Evolutionary conservation across 108 stramenopile genomes (phyloP).

Genomic region (Phaeodactylum tricornutum): DNA sequence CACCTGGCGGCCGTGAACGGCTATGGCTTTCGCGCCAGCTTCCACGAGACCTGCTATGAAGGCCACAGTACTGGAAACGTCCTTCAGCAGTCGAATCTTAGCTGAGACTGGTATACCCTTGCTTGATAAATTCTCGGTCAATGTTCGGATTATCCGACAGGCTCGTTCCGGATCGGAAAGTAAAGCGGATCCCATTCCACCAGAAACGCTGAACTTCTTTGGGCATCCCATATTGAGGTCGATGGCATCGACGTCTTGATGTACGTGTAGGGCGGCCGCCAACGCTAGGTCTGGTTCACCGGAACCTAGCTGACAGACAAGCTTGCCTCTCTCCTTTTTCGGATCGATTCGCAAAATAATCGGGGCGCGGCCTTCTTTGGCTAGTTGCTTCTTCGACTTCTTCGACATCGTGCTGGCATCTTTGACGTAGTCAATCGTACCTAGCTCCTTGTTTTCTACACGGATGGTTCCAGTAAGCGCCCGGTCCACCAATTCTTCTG

Average conservation of each 20-base stretch:
- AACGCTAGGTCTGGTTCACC: conserved; percentile 75
- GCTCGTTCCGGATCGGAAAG: conserved; percentile 66
- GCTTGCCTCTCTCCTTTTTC: conserved; percentile 44
- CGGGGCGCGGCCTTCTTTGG: conserved; percentile 28
- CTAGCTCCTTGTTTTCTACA: conserved; percentile 42
- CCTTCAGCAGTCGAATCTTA: conserved; percentile 89
- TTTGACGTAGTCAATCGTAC: conserved; percentile 84
- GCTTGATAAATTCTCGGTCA: conserved; percentile 28
- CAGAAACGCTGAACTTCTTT: conserved; percentile 85
- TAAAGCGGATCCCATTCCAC: conserved; percentile 93
- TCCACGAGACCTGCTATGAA: conserved; percentile 67
- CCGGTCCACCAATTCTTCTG: conserved; percentile 94
- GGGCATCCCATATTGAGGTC: conserved; percentile 99
- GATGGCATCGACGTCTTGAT: conserved; percentile 77
- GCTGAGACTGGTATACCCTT: conserved; percentile 59
- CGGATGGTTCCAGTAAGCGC: conserved; percentile 55
- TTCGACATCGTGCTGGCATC: conserved; percentile 31
- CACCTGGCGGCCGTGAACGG: conserved; percentile 79
- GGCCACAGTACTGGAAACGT: conserved; percentile 57
- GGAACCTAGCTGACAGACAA: conserved; percentile 93
- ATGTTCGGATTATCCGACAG: conserved; percentile 47
- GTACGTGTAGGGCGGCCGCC: conserved; percentile 65
- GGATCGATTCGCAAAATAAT: conserved; percentile 68
- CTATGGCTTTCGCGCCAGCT: conserved; percentile 91
- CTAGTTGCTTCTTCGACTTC: conserved; percentile 40